Conservation (phyloP, 495 filamentous ascomycete genomes). For the Jackrogersella multiformis region DNA sequence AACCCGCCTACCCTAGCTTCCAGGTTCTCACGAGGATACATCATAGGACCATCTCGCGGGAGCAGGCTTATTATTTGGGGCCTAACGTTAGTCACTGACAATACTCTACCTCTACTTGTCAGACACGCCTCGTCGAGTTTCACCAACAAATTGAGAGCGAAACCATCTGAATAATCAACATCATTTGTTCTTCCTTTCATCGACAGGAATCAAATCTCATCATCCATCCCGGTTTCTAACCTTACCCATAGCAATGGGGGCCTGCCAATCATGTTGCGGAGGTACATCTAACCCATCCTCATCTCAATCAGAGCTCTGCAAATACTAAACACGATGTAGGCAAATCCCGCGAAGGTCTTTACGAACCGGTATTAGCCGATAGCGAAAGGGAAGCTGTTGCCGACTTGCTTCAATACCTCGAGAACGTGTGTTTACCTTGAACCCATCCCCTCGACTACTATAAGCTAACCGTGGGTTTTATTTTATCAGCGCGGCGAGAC, state of each 20-base stretch:
- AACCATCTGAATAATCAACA: background rate
- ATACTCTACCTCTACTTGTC: background rate
- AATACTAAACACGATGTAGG: conserved; percentile 57
- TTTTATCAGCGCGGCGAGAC: conserved; percentile 86
- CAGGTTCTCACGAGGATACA: conserved; percentile 44
- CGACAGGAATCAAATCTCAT: conserved; percentile 34
- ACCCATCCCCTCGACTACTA: conserved; percentile 33
- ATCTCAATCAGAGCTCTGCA: conserved; percentile 15
- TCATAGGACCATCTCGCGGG: conserved; percentile 41
- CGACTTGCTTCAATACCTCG: conserved; percentile 92
- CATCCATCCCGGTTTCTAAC: conserved; percentile 23
- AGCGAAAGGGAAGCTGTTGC: conserved; percentile 97
- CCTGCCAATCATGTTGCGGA: conserved; percentile 62
- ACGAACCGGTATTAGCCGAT: conserved; percentile 94
- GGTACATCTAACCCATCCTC: conserved; percentile 45
- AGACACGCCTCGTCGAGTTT: conserved; percentile 12
- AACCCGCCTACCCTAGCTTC: conserved; percentile 31
- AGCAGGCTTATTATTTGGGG: conserved; percentile 28
- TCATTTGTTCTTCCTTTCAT: conserved; percentile 11
- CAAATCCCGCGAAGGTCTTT: conserved; percentile 89
- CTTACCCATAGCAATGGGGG: conserved; percentile 53
- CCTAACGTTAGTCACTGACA: conserved; percentile 16
- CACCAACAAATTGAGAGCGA: conserved; percentile 8
- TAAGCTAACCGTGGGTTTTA: conserved; percentile 42
- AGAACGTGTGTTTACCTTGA: conserved; percentile 74